Conservation (phyloP, 352 stramenopile species). For the Phytophthora citricola region DNA sequence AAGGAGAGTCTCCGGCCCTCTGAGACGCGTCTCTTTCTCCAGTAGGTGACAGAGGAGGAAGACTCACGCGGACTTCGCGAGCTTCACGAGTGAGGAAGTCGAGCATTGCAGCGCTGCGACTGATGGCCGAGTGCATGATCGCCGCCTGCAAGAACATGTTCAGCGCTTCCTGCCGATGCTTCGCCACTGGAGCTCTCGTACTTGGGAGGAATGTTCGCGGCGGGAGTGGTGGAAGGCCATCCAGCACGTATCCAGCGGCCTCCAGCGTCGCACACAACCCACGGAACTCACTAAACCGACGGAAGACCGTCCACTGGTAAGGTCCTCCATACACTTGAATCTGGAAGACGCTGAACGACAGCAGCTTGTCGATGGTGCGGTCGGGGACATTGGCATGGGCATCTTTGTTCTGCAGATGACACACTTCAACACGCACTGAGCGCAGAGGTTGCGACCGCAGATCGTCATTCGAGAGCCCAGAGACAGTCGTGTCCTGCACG, state of each 20-base stretch:
- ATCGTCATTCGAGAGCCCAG: slow-evolving; percentile 72
- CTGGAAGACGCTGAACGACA: slow-evolving; percentile 88
- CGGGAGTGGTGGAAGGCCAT: slow-evolving; percentile 69
- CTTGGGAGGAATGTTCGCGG: slow-evolving; percentile 79
- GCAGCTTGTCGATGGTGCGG: slow-evolving; percentile 71
- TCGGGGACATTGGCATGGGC: slow-evolving; percentile 79
- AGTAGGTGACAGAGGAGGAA: slow-evolving; percentile 80
- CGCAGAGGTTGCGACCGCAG: slow-evolving; percentile 77
- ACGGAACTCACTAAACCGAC: slow-evolving; percentile 87
- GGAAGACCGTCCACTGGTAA: slow-evolving; percentile 88
- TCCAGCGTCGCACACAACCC: slow-evolving; percentile 60
- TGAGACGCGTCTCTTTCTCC: slow-evolving; percentile 46
- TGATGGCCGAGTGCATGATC: slow-evolving; percentile 86
- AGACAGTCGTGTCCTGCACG: slow-evolving; percentile 81
- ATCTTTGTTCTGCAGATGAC: slow-evolving; percentile 89
- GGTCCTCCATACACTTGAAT: slow-evolving; percentile 84
- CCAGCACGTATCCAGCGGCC: slow-evolving; percentile 50
- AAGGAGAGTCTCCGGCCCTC: slow-evolving; percentile 52
- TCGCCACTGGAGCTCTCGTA: slow-evolving; percentile 70
- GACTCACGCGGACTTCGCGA: slow-evolving; percentile 80
- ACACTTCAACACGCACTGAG: slow-evolving; percentile 83
- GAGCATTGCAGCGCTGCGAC: slow-evolving; percentile 71
- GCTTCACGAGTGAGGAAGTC: slow-evolving; percentile 80
- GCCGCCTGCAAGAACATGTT: slow-evolving; percentile 80
- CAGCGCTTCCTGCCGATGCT: slow-evolving; percentile 77